A percentile compares a stretch with the other conserved stretches of the same genome.
Evolutionary conservation across 371 early-diverging fungal species (phyloP).

Genomic region (Parasitella parasitica): DNA sequence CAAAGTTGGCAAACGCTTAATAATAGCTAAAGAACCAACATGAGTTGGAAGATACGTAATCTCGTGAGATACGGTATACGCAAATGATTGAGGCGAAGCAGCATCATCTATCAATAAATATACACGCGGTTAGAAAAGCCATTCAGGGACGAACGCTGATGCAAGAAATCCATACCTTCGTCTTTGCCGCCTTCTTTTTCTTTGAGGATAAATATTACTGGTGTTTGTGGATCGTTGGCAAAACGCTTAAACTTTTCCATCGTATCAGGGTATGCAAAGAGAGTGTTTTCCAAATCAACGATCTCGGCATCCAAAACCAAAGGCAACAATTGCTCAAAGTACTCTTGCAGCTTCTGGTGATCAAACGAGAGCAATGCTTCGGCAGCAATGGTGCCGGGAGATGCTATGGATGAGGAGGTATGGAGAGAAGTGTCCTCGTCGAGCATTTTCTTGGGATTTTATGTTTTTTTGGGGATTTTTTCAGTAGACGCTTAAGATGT

Average conservation of each 20-base stretch:
- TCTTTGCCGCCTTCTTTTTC: slow-evolving; percentile 65
- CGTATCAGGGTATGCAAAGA: slow-evolving; percentile 70
- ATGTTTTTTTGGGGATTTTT: too few relatives aligned
- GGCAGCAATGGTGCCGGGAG: slow-evolving; percentile 1
- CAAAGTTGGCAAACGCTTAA: slow-evolving; percentile 81
- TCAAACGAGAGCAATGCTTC: slow-evolving; percentile 52
- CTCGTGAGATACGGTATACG: slow-evolving; percentile 76
- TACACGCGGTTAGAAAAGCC: background rate
- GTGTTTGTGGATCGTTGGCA: slow-evolving; percentile 74
- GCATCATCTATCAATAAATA: slow-evolving; percentile 36
- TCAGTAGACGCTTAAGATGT: too few relatives aligned
- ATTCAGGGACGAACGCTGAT: background rate
- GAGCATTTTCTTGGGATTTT: slow-evolving; percentile 10
- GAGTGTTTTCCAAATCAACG: slow-evolving; percentile 57
- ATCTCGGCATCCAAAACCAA: slow-evolving; percentile 72
- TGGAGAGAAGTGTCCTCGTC: slow-evolving; percentile 18
- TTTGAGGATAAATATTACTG: slow-evolving; percentile 81
- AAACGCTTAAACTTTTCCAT: slow-evolving; percentile 75
- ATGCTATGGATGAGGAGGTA: slow-evolving; percentile 6
- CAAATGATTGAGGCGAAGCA: slow-evolving; percentile 37
- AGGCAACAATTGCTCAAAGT: slow-evolving; percentile 71
- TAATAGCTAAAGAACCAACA: slow-evolving; percentile 83
- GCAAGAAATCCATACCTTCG: slow-evolving; percentile 35
- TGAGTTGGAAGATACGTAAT: slow-evolving; percentile 72
- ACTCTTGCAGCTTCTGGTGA: slow-evolving; percentile 59